Evolutionary conservation across 164 flowering plant genomes (phyloP).

Genomic region (Euptelea pleiosperma): DNA sequence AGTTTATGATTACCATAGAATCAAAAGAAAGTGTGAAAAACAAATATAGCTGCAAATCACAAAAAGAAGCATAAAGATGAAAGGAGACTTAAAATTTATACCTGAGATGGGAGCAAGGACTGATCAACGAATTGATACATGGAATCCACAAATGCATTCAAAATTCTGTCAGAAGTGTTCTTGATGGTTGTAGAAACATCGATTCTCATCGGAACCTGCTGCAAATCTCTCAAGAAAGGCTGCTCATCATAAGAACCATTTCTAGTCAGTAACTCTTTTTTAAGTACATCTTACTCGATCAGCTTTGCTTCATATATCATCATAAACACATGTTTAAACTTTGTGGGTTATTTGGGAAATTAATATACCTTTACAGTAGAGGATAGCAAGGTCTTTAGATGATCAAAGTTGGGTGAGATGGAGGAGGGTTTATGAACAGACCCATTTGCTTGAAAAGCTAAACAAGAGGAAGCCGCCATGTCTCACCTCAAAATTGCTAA

Average conservation of each 20-base stretch:
- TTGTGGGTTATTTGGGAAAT: not conserved
- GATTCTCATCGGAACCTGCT: slow-evolving; percentile 14
- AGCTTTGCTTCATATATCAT: not conserved
- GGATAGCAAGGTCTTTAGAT: slow-evolving; percentile 12
- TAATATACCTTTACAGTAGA: slow-evolving; percentile 17
- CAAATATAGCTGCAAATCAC: not conserved
- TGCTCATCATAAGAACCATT: no score
- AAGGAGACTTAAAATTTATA: not conserved
- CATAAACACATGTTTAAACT: not conserved
- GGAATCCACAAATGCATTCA: slow-evolving; percentile 24
- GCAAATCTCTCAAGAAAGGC: slow-evolving; percentile 28
- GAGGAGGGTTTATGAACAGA: slow-evolving; percentile 8
- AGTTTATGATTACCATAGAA: not conserved
- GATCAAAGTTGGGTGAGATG: not conserved
- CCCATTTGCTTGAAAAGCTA: slow-evolving; percentile 7
- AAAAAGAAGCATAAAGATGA: not conserved
- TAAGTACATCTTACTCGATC: not conserved
- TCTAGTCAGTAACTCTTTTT: no score
- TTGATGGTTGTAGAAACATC: slow-evolving; percentile 19
- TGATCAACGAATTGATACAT: slow-evolving; percentile 25
- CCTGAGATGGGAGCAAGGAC: slow-evolving; percentile 28
- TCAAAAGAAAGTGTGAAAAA: not conserved
- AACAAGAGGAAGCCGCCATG: slow-evolving; percentile 5
- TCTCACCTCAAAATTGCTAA: no score
- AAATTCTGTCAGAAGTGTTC: slow-evolving; percentile 8